Percentiles rank a stretch among this genome's conserved stretches.
These are phyloP conservation scores for Symmetrospora coprosmae DNA, from an alignment of 768 basidiomycete genomes.

Conservation along the genomic window DNA sequence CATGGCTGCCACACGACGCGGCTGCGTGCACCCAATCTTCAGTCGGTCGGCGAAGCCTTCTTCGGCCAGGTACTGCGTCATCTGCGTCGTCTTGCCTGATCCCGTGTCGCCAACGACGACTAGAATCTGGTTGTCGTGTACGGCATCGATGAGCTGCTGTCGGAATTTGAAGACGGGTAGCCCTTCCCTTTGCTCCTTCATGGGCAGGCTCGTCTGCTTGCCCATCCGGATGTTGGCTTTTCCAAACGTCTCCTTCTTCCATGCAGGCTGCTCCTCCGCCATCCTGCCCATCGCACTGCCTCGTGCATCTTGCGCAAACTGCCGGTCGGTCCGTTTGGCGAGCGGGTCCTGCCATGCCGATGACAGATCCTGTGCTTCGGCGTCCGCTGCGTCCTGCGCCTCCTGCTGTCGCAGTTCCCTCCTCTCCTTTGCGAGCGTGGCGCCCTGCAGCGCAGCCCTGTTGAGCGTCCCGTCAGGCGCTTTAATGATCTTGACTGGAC, in stretches of 20 bases:
- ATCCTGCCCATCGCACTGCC: constrained; percentile 45
- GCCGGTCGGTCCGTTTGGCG: constrained; percentile 67
- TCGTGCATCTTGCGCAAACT: constrained; percentile 86
- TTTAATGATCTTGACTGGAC: constrained; percentile 95
- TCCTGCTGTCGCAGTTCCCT: constrained; percentile 88
- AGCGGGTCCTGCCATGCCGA: constrained; percentile 98
- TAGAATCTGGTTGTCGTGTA: constrained; percentile 87
- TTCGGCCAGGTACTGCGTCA: constrained; percentile 96
- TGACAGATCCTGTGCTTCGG: constrained; percentile 83
- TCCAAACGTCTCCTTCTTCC: constrained; percentile 71
- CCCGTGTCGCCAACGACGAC: constrained; percentile 98
- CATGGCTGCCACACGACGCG: constrained; percentile 97
- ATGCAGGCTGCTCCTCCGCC: constrained; percentile 72
- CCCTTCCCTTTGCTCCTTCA: constrained; percentile 81
- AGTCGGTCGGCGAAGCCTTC: constrained; percentile 79
- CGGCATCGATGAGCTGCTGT: constrained; percentile 74
- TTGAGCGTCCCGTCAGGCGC: constrained; percentile 96
- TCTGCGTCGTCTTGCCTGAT: constrained; percentile 97
- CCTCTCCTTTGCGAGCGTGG: constrained; percentile 84
- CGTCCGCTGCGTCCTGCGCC: constrained; percentile 81
- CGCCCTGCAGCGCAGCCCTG: constrained; percentile 83
- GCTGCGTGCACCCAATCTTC: constrained; percentile 92
- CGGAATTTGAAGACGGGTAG: constrained; percentile 91
- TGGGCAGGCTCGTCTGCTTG: constrained; percentile 73
- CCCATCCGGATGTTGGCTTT: constrained; percentile 75